Base-by-base conservation (phyloP, 2,329 filamentous ascomycete species). In the Leptographium wingfieldii region DNA sequence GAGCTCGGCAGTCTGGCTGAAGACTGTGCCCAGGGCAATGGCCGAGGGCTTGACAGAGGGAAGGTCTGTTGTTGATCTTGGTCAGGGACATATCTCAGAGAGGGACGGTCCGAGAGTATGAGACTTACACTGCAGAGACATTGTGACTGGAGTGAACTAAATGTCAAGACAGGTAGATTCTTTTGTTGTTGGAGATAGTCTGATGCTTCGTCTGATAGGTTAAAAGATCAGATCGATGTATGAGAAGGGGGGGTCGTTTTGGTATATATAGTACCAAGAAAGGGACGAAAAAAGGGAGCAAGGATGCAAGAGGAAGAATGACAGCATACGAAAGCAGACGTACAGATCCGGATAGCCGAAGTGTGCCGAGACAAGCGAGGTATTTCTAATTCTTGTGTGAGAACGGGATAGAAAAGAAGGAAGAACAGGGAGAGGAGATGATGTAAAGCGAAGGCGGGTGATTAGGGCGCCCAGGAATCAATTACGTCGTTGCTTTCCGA, bases 41-140 rank as follows among this genome's bases (percentile, higher is more conserved):
- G 94, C 92, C 71, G 92, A 96, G 68, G 94, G 94, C 87, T 96
- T 97, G 72, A 99, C 94, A 67, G 92, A 73, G 65, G 81, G 81
- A 40, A 84, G 77, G 70, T 83, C 80, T 83, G 61, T 29, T 58
- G 43, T 40, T 14, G n/a, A 4, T 16, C 38, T 40, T 40, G 38
- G 7, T 40, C 38, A 40, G 38, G 35, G 16, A 40, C 14, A 40
- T 2, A 14, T 3, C 38, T 40, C 9, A 58, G 22, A 22, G 51
- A 11, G 12, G 14, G 12, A 12, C 1, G n/a, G 5, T 14, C 27
- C 5, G 29, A 38, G 1, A 38, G 14, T n/a, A 46, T n/a, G 5
- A n/a, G n/a, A 75, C 79, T 72, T 69, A 82, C 80, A 83, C 72
- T 82, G 79, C 65, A 83, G 77, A 79, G 80, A 81, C 80, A 83